Conservation (phyloP, 257 asterid species). For the Datura wrightii region DNA sequence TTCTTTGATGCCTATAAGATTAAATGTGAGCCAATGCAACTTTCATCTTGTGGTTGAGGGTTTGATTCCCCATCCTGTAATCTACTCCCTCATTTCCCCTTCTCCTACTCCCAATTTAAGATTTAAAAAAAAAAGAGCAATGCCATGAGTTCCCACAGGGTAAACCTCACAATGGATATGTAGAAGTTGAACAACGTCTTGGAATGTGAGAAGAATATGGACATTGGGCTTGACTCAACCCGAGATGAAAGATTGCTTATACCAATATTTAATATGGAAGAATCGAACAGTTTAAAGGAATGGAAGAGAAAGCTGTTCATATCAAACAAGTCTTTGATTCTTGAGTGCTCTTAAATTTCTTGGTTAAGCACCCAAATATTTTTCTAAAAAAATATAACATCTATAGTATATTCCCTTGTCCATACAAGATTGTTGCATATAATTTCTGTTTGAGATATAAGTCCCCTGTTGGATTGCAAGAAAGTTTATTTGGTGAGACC, state of each 20-base stretch:
- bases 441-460: not conserved
- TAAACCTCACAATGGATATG: not conserved
- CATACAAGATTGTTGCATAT: conserved; percentile 7
- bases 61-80: too few relatives aligned
- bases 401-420: not conserved
- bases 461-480: not conserved
- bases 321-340: not conserved
- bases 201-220: not conserved
- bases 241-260: not conserved
- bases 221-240: not conserved
- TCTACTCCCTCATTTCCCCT: too few relatives aligned
- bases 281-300: not conserved
- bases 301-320: conserved; percentile 16
- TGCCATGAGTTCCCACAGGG: not conserved
- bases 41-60: too few relatives aligned
- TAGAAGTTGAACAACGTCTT: not conserved
- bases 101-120: too few relatives aligned
- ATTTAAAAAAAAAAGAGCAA: not conserved
- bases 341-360: not conserved
- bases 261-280: not conserved
- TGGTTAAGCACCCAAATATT: not conserved
- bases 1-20: too few relatives aligned
- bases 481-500: conserved; percentile 25
- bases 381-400: not conserved
- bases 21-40: too few relatives aligned